Evolutionary conservation across 73 alveolate genomes (phyloP), one percentile per base, ranked within the genome.

Genomic region (Urostyla sp.): DNA sequence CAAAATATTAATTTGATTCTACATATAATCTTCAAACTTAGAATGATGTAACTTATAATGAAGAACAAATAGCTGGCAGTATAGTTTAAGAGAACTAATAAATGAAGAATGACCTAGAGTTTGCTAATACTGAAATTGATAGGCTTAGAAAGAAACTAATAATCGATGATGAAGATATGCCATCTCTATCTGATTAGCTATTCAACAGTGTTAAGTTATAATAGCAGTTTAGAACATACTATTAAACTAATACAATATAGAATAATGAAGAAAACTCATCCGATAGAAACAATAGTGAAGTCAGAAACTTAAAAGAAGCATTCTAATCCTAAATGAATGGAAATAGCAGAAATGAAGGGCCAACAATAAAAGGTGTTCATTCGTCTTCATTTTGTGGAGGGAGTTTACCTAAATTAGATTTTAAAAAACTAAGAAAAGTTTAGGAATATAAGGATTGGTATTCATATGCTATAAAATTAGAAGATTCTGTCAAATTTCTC

Each of bases 371-470:
- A n/a, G n/a, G n/a, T n/a, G n/a, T n/a, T n/a, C n/a, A n/a, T n/a
- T 30, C 56, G n/a, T 59, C 76, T 6, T 59, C 80, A 31, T 54
- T 28, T 35, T 74, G 72, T 28, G 72, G 86, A 32, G 18, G 54
- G 36, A 18, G 44, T 20, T 27, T 78, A 2, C 89, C 89, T 36
- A 24, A 60, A 31, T 26, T 78, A 15, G 81, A 78, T 31, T 36
- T 78, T 16, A 30, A 55, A 13, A 78, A 60, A 43, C 50, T 63
- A 6, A 78, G 40, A 27, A 58, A 50, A 34, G 73, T 78, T 3
- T 21, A 55, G 30, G 89, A 78, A 43, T 78, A 44, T 61, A 78
- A 78, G 54, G 89, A 78, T 50, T 78, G 89, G 89, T 63, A 35
- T 44, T 38, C 73, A 26, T 78, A 78, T 54, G 60, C 89, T 26